Evolutionary conservation across 257 asterid species (phyloP), one percentile per base, ranked within the genome.

Genomic region (Forsythia viridissima): DNA sequence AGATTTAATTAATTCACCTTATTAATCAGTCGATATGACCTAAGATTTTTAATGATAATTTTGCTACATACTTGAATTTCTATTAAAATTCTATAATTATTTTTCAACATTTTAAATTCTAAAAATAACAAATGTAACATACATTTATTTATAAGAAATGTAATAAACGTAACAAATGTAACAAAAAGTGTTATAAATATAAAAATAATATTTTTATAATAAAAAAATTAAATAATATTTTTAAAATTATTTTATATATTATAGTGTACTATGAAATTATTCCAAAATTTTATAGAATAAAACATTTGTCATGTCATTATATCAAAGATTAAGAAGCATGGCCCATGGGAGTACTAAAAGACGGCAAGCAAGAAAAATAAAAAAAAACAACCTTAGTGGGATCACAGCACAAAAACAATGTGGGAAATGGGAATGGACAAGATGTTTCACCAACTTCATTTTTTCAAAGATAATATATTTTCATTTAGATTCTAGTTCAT

Each of bases 381-480:
- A 15, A n/a, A 6, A 63, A 1, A 30, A 30, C 34, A 30, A 24
- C 40, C 70, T 24, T 8, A 24, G 70, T 24, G 70, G 70, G 38
- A 63, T 63, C 18, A 10, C 18, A 63, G 1, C 7, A 40, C 4
- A 71, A 52, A 66, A 11, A 16, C 8, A 38, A 37, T 59, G 34
- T 20, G 67, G 73, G 16, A 21, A 63, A 10, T 20, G 67, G 70
- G 16, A 21, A 63, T 63, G 11, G 70, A 15, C 65, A 61, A 52
- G 77, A 85, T 71, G 82, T 82, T 20, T 20, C 77, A 77, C 82
- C 84, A 15, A 36, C 20, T 48, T 48, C 15, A 24, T 9, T 4
- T 61, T 24, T 63, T 30, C 18, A 55, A 30, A 10, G 24, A 55
- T 24, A 18, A 42, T 18, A 46, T 4, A 21, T 30, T 8, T 18